phyloP scores from a whole-genome alignment of 2,329 filamentous ascomycete genomes.

The Fusarium chlamydosporum region DNA sequence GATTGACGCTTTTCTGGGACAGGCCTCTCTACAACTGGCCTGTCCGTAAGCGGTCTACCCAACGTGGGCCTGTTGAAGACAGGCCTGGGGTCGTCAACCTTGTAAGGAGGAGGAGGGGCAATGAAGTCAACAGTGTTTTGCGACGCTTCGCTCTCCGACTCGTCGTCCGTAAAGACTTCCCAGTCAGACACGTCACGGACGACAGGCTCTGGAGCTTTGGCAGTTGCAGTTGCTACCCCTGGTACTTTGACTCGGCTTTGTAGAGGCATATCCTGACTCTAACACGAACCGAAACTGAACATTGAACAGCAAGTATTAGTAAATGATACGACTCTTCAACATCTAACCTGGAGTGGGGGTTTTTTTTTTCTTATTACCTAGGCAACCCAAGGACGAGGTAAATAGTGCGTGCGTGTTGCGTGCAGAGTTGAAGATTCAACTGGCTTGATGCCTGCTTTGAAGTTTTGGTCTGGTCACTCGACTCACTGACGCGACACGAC shows the following conservation, averaged over 20 bases:
- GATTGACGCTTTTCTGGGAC: slow-evolving; percentile 35
- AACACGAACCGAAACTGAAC: slow-evolving; percentile 13
- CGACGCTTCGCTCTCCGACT: slow-evolving; percentile 29
- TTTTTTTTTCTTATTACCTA: slow-evolving; percentile 30
- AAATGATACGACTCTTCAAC: slow-evolving; percentile 23
- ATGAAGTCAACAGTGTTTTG: slow-evolving; percentile 35
- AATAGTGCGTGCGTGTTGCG: slow-evolving; percentile 30
- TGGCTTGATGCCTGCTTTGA: slow-evolving; percentile 30
- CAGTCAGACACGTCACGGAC: slow-evolving; percentile 33
- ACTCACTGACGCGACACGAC: slow-evolving; percentile 32
- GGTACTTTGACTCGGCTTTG: slow-evolving; percentile 32
- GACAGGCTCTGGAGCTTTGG: slow-evolving; percentile 31
- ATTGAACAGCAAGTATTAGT: slow-evolving; percentile 22
- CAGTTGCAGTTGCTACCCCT: slow-evolving; percentile 21
- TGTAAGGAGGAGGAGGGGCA: slow-evolving; percentile 29
- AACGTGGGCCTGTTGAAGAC: slow-evolving; percentile 29
- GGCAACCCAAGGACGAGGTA: slow-evolving; percentile 29
- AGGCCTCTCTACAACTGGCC: slow-evolving; percentile 32
- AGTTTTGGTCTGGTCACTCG: slow-evolving; percentile 27
- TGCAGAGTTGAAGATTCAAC: slow-evolving; percentile 30
- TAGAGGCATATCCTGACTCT: slow-evolving; percentile 27
- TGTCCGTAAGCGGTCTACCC: slow-evolving; percentile 33
- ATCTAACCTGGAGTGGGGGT: slow-evolving; percentile 5
- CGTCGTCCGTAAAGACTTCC: slow-evolving; percentile 34
- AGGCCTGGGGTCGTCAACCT: slow-evolving; percentile 29